Percentiles rank a stretch among this genome's conserved stretches.
phyloP scores from a whole-genome alignment of 1,139 yeast genomes.

The Scheffersomyces lignicola region DNA sequence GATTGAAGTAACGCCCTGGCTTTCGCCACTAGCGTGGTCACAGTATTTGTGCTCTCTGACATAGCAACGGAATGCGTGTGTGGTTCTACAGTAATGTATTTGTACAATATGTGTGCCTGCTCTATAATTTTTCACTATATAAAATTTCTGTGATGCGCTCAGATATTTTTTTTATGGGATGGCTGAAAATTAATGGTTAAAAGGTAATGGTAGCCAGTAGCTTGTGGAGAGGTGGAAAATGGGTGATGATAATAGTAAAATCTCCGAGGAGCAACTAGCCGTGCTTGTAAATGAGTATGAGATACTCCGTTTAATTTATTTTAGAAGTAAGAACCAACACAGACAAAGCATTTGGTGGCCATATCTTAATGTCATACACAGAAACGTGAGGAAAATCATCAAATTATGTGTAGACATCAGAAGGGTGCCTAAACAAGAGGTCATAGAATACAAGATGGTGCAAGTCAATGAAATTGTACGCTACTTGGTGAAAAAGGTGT shows the following conservation, averaged over 20 bases:
- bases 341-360: slow-evolving; percentile 77
- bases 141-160: too few species aligned
- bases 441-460: slow-evolving; percentile 12
- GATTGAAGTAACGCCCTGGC: slow-evolving; percentile 36
- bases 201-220: too few species aligned
- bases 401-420: slow-evolving; percentile 20
- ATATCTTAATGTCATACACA: slow-evolving; percentile 60
- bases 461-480: slow-evolving; percentile 25
- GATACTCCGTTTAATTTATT: slow-evolving; percentile 61
- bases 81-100: too few species aligned
- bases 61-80: too few species aligned
- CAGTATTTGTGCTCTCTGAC: too few species aligned
- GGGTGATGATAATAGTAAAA: too few species aligned
- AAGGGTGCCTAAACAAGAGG: slow-evolving; percentile 15
- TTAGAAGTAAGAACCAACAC: slow-evolving; percentile 77
- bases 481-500: slow-evolving; percentile 37
- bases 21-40: slow-evolving; percentile 16
- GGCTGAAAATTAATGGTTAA: too few species aligned
- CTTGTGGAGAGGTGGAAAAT: too few species aligned
- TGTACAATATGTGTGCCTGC: too few species aligned
- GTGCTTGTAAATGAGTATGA: slow-evolving; percentile 45
- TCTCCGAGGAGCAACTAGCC: background rate
- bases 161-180: too few species aligned
- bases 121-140: too few species aligned
- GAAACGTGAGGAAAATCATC: slow-evolving; percentile 49